Conservation (phyloP, 495 filamentous ascomycete genomes). For the Talaromyces stipitatus region DNA sequence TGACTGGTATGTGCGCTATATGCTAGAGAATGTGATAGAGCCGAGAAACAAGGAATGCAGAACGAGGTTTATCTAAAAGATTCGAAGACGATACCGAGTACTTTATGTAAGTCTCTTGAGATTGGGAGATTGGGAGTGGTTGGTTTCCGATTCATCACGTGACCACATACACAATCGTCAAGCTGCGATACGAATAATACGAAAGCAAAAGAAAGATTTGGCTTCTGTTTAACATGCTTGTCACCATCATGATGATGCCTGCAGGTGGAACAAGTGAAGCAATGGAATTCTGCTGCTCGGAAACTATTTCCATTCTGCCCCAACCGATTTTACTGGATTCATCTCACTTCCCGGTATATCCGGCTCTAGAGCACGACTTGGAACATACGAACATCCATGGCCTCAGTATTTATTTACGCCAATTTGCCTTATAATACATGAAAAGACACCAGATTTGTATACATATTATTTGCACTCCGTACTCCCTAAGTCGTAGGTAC, state of each 20-base stretch:
- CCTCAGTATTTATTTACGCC: not conserved
- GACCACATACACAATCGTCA: not conserved
- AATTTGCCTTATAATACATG: too few relatives aligned
- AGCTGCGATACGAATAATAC: not conserved
- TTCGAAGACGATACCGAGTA: not conserved
- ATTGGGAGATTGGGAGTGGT: too few relatives aligned
- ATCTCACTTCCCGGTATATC: not conserved
- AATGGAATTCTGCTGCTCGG: not conserved
- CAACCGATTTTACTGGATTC: not conserved
- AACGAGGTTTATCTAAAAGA: too few relatives aligned
- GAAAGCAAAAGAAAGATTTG: not conserved
- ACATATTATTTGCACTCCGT: not conserved
- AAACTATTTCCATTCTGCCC: not conserved
- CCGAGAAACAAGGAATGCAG: not conserved
- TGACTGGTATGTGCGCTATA: not conserved
- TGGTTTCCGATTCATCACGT: not conserved
- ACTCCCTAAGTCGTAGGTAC: not conserved
- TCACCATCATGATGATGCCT: not conserved
- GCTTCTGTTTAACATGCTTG: not conserved
- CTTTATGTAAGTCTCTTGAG: too few relatives aligned
- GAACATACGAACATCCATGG: not conserved
- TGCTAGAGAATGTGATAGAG: not conserved
- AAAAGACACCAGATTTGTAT: not conserved
- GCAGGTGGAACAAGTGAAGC: not conserved
- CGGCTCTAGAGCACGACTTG: conserved; percentile 1